These are phyloP conservation scores for Jamesozyma gamospora DNA, from an alignment of 805 yeast species.

Conservation along the genomic window DNA sequence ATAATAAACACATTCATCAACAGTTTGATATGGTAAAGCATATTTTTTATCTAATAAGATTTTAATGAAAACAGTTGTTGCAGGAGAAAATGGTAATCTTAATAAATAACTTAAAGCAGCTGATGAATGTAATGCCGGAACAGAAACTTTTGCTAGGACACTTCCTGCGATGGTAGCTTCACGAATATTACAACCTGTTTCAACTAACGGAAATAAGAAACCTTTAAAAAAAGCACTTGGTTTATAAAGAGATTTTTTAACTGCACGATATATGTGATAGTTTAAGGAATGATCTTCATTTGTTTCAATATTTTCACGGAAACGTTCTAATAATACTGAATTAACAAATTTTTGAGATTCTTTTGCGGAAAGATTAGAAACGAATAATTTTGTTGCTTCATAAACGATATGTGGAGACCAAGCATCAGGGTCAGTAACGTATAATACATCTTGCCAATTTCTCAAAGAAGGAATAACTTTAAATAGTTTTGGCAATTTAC, in stretches of 20 bases:
- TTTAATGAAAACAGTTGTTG: constrained; percentile 82
- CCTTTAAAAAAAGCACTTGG: constrained; percentile 98
- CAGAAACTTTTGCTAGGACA: constrained; percentile 75
- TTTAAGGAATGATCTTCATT: constrained; percentile 71
- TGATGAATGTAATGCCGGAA: constrained; percentile 92
- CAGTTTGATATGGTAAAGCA: constrained; percentile 92
- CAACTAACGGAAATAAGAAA: constrained; percentile 81
- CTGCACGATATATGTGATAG: constrained; percentile 84
- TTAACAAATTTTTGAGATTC: constrained; percentile 82
- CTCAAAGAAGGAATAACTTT: constrained; percentile 86
- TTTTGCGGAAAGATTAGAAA: constrained; percentile 75
- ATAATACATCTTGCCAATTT: constrained; percentile 93
- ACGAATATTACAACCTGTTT: constrained; percentile 77
- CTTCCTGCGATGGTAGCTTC: constrained; percentile 96
- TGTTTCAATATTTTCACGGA: constrained; percentile 60
- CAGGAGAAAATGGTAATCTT: constrained; percentile 76
- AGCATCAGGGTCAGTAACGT: constrained; percentile 79
- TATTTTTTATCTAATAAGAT: constrained; percentile 87
- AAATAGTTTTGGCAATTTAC: constrained; percentile 92
- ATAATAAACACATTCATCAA: constrained; percentile 88
- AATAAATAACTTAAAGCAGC: constrained; percentile 84
- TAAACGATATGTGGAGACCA: constrained; percentile 96
- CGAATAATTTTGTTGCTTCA: constrained; percentile 91
- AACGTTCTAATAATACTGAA: constrained; percentile 57
- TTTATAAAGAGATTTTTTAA: constrained; percentile 87